phyloP scores from a whole-genome alignment of 306 rosid genomes.

The Astragalus glycyphyllos region DNA sequence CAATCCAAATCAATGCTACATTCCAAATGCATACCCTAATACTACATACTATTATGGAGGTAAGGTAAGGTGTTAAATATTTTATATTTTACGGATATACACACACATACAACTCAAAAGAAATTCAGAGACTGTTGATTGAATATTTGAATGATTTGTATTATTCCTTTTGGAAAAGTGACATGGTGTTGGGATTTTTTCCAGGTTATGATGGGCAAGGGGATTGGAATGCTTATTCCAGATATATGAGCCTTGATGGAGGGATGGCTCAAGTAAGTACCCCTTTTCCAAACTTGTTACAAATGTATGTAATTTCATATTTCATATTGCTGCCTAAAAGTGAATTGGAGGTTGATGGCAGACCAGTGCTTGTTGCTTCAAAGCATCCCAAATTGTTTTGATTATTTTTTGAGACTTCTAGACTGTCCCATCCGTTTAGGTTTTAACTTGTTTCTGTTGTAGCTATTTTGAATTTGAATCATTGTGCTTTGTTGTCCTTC shows the following conservation, averaged over 20 bases:
- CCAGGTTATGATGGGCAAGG: conserved; percentile 53
- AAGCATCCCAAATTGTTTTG: neutral
- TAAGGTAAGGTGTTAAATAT: conserved; percentile 51
- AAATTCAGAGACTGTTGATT: neutral
- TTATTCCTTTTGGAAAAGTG: conserved; percentile 14
- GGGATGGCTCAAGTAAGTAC: conserved; percentile 54
- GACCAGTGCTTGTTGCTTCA: neutral
- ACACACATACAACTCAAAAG: neutral
- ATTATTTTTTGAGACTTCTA: neutral
- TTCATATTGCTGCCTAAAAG: neutral
- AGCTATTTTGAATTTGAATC: neutral
- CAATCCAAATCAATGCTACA: conserved; percentile 47
- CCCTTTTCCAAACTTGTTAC: conserved; percentile 3
- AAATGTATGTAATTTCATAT: neutral
- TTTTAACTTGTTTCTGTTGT: neutral
- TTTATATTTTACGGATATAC: neutral
- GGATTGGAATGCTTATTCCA: conserved; percentile 51
- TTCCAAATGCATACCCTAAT: conserved; percentile 50
- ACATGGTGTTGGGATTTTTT: neutral
- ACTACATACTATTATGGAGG: conserved; percentile 61
- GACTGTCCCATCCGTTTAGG: neutral
- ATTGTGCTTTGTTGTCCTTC: neutral
- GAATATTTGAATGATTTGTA: conserved; percentile 8
- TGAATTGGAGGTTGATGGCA: neutral
- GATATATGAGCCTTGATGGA: conserved; percentile 51